Base-by-base conservation (phyloP, 768 basidiomycete genomes). In the Tulasnella sp. region DNA sequence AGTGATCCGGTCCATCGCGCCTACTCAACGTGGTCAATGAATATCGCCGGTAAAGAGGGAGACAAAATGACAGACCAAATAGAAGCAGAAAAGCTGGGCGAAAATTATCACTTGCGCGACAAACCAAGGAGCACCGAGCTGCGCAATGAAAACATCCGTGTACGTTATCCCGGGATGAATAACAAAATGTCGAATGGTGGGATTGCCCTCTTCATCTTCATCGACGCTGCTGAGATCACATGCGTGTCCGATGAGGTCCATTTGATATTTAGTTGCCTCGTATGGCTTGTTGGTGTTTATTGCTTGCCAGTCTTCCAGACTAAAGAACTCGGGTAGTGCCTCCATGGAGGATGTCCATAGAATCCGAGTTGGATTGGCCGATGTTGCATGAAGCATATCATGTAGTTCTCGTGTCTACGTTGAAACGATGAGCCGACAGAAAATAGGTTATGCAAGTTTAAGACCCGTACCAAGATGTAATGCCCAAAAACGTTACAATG, bases 401-500 rank as follows among this genome's bases (percentile, higher is more conserved):
- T 80, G 67, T 22, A 89, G 65, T 13, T 71, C 66, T 31, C 83
- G 79, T 54, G 74, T 79, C 87, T 89, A 35, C 54, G 50, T n/a
- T 55, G 48, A 20, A 40, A 51, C 34, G 22, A 43, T 44, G 33
- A 39, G 9, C 3, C 8, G 47, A 35, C 34, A 19, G 27, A 16
- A 13, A 10, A 32, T 13, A 8, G 45, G 20, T 4, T 16, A 42
- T 6, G 34, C n/a, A 6, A 10, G 35, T 31, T 5, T 10, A 10
- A 37, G 34, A 24, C 35, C 72, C 81, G 48, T 59, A 89, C 87
- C 57, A 91, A 65, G 25, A 72, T 72, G 60, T 81, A 90, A 63
- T 89, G 86, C 0, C 81, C 78, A 50, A 90, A 88, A 24, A 88
- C 66, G 58, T 90, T 90, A 53, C 77, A 82, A 60, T 89, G 84